Conservation (phyloP, 2,329 filamentous ascomycete species). For the Pseudohalonectria lignicola region DNA sequence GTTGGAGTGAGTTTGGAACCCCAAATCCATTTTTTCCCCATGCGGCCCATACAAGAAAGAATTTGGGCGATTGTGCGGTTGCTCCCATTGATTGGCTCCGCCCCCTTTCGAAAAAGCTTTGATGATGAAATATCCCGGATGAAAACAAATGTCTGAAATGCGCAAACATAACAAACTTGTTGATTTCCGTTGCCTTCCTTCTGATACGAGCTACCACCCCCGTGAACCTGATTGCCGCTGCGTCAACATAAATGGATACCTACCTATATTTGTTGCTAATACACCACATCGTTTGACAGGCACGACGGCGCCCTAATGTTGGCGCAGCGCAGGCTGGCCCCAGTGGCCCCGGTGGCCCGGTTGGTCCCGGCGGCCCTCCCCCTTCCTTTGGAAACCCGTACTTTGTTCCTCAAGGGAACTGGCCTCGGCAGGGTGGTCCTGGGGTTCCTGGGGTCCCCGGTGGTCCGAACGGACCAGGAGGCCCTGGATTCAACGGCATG, state of each 20-base stretch:
- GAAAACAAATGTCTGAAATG: slow-evolving; percentile 86
- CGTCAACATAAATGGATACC: no score
- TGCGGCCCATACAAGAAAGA: slow-evolving; percentile 5
- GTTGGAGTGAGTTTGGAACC: slow-evolving; percentile 68
- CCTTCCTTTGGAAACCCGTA: slow-evolving; percentile 1
- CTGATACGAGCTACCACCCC: slow-evolving; percentile 50
- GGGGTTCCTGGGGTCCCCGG: slow-evolving; percentile 13
- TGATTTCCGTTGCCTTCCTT: slow-evolving; percentile 99
- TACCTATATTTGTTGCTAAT: slow-evolving; percentile 5
- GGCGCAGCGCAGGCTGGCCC: slow-evolving; percentile 12
- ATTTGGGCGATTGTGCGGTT: no score
- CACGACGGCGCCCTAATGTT: slow-evolving; percentile 6
- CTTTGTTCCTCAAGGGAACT: slow-evolving; percentile 4
- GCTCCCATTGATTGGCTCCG: no score
- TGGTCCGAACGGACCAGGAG: slow-evolving; percentile 5
- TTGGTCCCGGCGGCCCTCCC: neutral
- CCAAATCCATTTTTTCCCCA: slow-evolving; percentile 5
- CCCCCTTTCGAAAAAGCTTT: no score
- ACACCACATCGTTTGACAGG: slow-evolving; percentile 11
- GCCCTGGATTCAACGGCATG: slow-evolving; percentile 47
- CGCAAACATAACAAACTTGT: slow-evolving; percentile 75
- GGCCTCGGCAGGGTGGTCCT: slow-evolving; percentile 10
- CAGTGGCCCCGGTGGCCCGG: slow-evolving; percentile 6
- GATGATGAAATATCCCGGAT: slow-evolving; percentile 97
- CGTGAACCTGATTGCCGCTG: slow-evolving; percentile 6